These are phyloP conservation scores for Hemerocallis citrina DNA, from an alignment of 106 monocot species.

Conservation along the genomic window DNA sequence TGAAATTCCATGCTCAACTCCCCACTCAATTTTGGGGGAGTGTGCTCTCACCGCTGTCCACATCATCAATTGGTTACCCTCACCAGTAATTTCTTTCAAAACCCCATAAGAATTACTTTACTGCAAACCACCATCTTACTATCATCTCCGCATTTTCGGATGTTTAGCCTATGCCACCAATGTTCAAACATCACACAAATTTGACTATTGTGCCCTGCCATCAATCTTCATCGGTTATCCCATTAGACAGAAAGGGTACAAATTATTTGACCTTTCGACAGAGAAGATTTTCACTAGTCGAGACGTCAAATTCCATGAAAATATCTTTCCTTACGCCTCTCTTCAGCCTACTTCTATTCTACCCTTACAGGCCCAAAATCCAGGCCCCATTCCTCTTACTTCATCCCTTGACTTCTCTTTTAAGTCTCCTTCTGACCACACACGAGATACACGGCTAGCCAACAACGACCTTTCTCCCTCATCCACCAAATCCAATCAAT, in stretches of 20 bases:
- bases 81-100: background rate
- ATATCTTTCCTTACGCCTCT: background rate
- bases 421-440: too few relatives aligned
- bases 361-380: background rate
- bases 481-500: too few relatives aligned
- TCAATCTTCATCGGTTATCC: background rate
- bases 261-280: background rate
- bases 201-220: too few relatives aligned
- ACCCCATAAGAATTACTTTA: background rate
- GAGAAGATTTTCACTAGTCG: background rate
- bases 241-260: background rate
- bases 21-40: constrained; percentile 1
- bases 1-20: background rate
- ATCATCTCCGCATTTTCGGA: background rate
- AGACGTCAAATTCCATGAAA: background rate
- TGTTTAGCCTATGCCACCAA: background rate
- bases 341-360: background rate
- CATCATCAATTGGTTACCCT: background rate
- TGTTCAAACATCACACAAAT: too few relatives aligned
- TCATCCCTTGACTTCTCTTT: too few relatives aligned
- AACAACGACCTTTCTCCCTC: too few relatives aligned
- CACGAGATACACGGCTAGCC: too few relatives aligned
- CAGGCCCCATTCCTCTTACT: too few relatives aligned
- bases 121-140: background rate
- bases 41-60: background rate